A percentile compares a stretch with the other conserved stretches of the same genome.
phyloP scores from a whole-genome alignment of 208 protist species.

The Leishmania amazonensis region DNA sequence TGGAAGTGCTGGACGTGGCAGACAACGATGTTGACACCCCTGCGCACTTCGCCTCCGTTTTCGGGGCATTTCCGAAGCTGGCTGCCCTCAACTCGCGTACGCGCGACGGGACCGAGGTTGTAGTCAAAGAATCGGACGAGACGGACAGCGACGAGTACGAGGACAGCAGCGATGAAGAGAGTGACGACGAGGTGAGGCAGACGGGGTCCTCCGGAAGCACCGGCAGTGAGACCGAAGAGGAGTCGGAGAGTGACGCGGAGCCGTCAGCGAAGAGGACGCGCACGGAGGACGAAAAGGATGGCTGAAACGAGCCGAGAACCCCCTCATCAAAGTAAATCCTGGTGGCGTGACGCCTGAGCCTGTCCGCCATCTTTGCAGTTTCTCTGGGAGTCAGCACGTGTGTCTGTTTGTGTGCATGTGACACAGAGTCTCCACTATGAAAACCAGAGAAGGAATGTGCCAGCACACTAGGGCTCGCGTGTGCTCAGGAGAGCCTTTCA shows the following conservation, averaged over 20 bases:
- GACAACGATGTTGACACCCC: slow-evolving; percentile 63
- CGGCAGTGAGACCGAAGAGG: slow-evolving; percentile 14
- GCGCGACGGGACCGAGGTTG: slow-evolving; percentile 58
- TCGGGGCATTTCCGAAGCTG: slow-evolving; percentile 60
- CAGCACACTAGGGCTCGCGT: not conserved
- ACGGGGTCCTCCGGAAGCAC: not conserved
- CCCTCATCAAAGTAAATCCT: too few relatives aligned
- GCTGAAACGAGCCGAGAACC: not conserved
- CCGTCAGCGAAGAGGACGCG: slow-evolving; percentile 31
- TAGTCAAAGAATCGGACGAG: slow-evolving; percentile 35
- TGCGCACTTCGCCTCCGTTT: slow-evolving; percentile 45
- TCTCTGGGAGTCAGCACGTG: not conserved
- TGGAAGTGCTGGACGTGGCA: slow-evolving; percentile 68
- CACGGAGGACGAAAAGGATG: slow-evolving; percentile 8
- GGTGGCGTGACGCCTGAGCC: not conserved
- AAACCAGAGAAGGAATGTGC: not conserved
- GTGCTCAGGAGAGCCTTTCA: not conserved
- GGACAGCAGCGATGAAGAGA: slow-evolving; percentile 19
- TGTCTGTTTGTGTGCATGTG: not conserved
- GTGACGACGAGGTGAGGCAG: not conserved
- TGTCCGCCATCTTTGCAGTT: not conserved
- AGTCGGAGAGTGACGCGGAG: slow-evolving; percentile 12
- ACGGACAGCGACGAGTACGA: slow-evolving; percentile 27
- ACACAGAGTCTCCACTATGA: too few relatives aligned
- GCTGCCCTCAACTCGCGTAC: slow-evolving; percentile 53